These are phyloP conservation scores for Beauveria pseudobassiana DNA, from an alignment of 2,329 filamentous ascomycete genomes.

Conservation along the genomic window DNA sequence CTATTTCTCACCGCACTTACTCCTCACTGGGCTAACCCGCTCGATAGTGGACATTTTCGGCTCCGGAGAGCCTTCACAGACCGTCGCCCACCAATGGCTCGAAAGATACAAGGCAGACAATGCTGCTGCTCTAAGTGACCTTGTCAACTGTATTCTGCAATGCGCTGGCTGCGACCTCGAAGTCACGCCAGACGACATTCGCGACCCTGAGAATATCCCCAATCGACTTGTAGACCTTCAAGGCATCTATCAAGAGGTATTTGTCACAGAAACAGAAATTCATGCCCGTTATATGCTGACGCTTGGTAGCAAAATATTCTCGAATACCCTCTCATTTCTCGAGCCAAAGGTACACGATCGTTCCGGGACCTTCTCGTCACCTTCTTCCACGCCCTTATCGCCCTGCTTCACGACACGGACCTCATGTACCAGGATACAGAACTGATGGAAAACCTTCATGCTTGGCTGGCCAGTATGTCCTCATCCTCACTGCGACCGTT, in stretches of 20 bases:
- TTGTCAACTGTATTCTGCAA: conserved; percentile 60
- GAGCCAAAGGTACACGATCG: conserved; percentile 63
- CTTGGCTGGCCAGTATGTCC: conserved; percentile 88
- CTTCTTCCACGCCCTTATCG: conserved; percentile 73
- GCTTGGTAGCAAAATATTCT: conserved; percentile 58
- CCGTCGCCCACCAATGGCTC: conserved; percentile 54
- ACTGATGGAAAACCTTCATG: conserved; percentile 79
- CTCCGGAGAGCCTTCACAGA: conserved; percentile 47
- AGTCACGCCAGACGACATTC: conserved; percentile 75
- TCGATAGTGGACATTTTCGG: conserved; percentile 54
- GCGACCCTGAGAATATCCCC: conserved; percentile 80
- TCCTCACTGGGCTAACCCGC: conserved; percentile 16
- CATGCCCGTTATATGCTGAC: background rate
- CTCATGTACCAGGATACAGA: conserved; percentile 69
- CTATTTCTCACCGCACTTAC: conserved; percentile 16
- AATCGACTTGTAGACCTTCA: conserved; percentile 78
- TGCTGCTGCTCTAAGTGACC: conserved; percentile 48
- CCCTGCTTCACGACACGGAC: conserved; percentile 73
- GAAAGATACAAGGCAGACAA: conserved; percentile 48
- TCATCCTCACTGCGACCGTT: conserved; percentile 83
- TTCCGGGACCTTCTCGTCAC: conserved; percentile 72
- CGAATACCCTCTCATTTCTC: conserved; percentile 87
- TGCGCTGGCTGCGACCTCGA: conserved; percentile 74
- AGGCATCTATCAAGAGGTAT: conserved; percentile 72
- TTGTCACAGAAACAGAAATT: conserved; percentile 17